These are phyloP conservation scores for Dioscorea cayenensis DNA, from an alignment of 116 monocot genomes.

Conservation along the genomic window DNA sequence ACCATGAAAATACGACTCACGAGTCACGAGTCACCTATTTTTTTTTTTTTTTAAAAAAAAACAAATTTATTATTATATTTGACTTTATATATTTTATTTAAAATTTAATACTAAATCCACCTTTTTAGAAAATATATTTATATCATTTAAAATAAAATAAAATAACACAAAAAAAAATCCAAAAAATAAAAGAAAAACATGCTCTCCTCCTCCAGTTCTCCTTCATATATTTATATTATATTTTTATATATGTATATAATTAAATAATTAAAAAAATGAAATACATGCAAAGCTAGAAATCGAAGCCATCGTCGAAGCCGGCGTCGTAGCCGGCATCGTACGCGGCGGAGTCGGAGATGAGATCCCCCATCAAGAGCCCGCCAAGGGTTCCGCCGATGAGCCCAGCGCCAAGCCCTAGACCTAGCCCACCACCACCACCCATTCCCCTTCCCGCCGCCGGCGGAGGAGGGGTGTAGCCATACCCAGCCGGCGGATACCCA, in stretches of 20 bases:
- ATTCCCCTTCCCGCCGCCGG: conserved; percentile 1
- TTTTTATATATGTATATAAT: no score
- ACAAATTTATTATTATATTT: no score
- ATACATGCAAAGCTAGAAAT: conserved; percentile 4
- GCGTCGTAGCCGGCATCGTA: conserved; percentile 38
- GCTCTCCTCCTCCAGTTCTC: no score
- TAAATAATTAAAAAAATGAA: no score
- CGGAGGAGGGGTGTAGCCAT: conserved; percentile 10
- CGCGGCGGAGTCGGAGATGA: conserved; percentile 23
- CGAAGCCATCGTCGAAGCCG: conserved; percentile 24
- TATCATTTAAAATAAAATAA: no score
- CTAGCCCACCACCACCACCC: conserved; percentile 29
- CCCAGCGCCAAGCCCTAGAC: conserved; percentile 54
- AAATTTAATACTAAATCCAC: no score
- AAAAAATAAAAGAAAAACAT: background rate
- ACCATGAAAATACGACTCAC: no score
- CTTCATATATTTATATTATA: no score
- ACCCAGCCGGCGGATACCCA: conserved; percentile 2
- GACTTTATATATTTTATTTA: no score
- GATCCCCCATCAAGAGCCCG: conserved; percentile 48
- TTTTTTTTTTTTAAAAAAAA: no score
- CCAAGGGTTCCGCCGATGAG: conserved; percentile 54
- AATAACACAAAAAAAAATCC: background rate
- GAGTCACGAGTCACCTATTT: no score
- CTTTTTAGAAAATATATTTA: no score